These are phyloP conservation scores for Aurifilum marmelostoma DNA, from an alignment of 2,329 filamentous ascomycete genomes.

Conservation along the genomic window DNA sequence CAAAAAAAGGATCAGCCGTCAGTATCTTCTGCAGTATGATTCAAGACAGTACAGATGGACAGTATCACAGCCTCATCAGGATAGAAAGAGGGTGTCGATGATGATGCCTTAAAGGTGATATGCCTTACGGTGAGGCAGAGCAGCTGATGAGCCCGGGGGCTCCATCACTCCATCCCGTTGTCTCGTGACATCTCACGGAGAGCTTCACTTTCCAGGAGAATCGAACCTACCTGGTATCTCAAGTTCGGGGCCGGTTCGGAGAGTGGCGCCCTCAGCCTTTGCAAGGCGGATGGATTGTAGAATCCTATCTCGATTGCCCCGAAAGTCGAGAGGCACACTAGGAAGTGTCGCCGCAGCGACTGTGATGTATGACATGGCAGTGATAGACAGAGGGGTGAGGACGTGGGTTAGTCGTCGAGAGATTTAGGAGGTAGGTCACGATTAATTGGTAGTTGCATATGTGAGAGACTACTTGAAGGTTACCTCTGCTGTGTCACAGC, in stretches of 20 bases:
- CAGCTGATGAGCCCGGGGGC: neutral
- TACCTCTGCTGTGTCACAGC: neutral
- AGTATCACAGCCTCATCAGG: too few relatives aligned
- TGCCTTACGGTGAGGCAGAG: neutral
- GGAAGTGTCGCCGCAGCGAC: slow-evolving; percentile 42
- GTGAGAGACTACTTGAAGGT: neutral
- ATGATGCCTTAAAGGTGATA: neutral
- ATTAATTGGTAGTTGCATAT: neutral
- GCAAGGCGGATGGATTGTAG: slow-evolving; percentile 63
- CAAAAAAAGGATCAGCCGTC: neutral
- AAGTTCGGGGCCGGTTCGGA: slow-evolving; percentile 61
- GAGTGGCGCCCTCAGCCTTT: slow-evolving; percentile 62
- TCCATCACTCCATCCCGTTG: too few relatives aligned
- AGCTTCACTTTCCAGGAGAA: neutral
- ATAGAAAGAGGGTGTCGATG: neutral
- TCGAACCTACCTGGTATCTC: slow-evolving; percentile 37
- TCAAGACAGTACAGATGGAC: too few relatives aligned
- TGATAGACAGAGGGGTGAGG: neutral
- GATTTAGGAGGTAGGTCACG: neutral
- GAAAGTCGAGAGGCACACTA: slow-evolving; percentile 58
- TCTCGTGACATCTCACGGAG: neutral
- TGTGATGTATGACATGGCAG: slow-evolving; percentile 38
- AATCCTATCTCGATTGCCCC: slow-evolving; percentile 66
- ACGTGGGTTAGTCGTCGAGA: neutral
- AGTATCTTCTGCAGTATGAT: neutral